These are phyloP conservation scores for Fusarium abutilonis DNA, from an alignment of 2,329 filamentous ascomycete genomes.

Conservation along the genomic window DNA sequence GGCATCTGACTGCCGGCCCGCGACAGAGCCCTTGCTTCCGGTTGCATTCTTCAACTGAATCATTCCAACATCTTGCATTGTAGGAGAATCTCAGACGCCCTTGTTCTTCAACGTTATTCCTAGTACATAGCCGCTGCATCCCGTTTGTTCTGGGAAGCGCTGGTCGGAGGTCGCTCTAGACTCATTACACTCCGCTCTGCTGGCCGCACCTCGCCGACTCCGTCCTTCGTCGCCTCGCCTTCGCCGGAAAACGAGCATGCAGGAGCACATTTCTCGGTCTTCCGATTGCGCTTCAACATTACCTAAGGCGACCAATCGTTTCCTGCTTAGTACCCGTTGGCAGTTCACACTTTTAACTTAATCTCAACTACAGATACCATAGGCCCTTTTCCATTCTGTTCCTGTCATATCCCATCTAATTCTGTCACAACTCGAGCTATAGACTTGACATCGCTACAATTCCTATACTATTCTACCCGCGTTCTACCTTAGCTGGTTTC, in stretches of 20 bases:
- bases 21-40: slow-evolving; percentile 2
- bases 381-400: slow-evolving; percentile 10
- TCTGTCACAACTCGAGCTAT: slow-evolving; percentile 9
- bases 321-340: slow-evolving; percentile 9
- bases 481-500: no score
- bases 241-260: slow-evolving; percentile 33
- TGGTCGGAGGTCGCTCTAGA: slow-evolving; percentile 28
- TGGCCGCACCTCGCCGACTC: slow-evolving; percentile 35
- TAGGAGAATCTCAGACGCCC: background rate
- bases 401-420: slow-evolving; percentile 1
- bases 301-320: slow-evolving; percentile 29
- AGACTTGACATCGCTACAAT: slow-evolving; percentile 7
- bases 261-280: slow-evolving; percentile 4
- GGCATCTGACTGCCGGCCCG: slow-evolving; percentile 8
- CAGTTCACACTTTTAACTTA: slow-evolving; percentile 24
- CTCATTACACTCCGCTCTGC: slow-evolving; percentile 25
- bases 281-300: slow-evolving; percentile 28
- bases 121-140: slow-evolving; percentile 6
- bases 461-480: background rate
- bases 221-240: slow-evolving; percentile 11
- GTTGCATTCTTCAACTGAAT: slow-evolving; percentile 5
- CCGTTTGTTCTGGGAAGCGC: slow-evolving; percentile 16
- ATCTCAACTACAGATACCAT: slow-evolving; percentile 12
- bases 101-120: slow-evolving; percentile 1
- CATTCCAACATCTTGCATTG: slow-evolving; percentile 23